These are phyloP conservation scores for Schizophyllum amplum DNA, from an alignment of 1,284 basidiomycete species.

Conservation along the genomic window DNA sequence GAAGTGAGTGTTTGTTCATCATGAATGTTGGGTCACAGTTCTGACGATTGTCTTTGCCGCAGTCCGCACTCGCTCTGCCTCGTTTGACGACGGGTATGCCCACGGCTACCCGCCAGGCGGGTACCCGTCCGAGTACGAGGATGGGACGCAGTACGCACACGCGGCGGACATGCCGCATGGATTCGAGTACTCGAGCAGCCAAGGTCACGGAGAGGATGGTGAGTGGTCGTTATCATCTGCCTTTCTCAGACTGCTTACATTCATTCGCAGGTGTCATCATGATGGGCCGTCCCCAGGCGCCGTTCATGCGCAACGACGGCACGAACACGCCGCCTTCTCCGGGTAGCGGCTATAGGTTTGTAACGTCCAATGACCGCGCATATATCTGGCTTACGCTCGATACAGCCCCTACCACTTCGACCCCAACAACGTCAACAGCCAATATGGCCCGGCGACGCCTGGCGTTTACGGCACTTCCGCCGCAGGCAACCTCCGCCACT, in stretches of 20 bases:
- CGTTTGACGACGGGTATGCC: not conserved
- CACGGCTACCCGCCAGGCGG: not conserved
- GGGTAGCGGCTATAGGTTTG: slow-evolving; percentile 13
- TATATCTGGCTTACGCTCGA: no score
- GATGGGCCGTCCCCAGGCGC: slow-evolving; percentile 33
- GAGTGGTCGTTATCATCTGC: not conserved
- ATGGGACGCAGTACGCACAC: not conserved
- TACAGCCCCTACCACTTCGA: slow-evolving; percentile 40
- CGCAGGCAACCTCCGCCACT: not conserved
- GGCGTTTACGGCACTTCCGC: slow-evolving; percentile 2
- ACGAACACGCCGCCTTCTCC: slow-evolving; percentile 16
- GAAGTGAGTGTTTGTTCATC: not conserved
- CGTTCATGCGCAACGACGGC: slow-evolving; percentile 38
- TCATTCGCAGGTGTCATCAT: slow-evolving; percentile 9
- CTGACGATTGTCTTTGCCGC: not conserved
- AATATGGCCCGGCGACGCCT: slow-evolving; percentile 7
- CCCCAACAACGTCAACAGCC: slow-evolving; percentile 9
- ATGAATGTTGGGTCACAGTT: not conserved
- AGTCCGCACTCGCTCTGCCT: slow-evolving; percentile 5
- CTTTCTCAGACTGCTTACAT: not conserved
- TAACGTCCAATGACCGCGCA: no score
- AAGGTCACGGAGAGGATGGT: not conserved
- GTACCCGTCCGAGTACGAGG: not conserved
- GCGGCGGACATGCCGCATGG: no score
- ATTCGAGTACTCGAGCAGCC: not conserved